Base-by-base conservation (phyloP, 345 rosid species). In the Gossypium anomalum region DNA sequence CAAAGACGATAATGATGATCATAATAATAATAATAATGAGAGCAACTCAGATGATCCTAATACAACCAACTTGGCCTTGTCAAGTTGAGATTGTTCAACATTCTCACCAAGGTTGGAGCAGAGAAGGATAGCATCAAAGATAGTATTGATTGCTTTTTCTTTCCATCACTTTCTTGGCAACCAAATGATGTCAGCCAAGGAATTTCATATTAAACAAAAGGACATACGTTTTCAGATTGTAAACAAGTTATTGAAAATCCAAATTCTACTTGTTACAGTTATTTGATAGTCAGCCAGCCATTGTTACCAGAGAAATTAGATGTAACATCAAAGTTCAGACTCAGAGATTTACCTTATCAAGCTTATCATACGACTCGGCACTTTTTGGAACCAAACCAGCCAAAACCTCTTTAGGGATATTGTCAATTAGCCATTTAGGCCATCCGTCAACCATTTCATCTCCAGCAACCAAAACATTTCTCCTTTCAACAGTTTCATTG, bases 391-490 rank as follows among this genome's bases (percentile, higher is more conserved):
- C 85, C 80, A 90, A 78, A 51, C 88, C 85, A 59, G 82, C 82
- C 76, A 86, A 81, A 77, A 72, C 87, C 70, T 81, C 79, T 73
- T 15, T 81, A 5, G 90, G 87, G 77, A 88, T 78, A 78, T 90
- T 88, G 75, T 80, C 87, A 62, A 71, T 56, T 4, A 90, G 87
- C 92, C 92, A 88, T 71, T 84, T 86, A 3, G 94, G 94, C 92
- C 94, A 86, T 6, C 92, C 94, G 76, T 80, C 76, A 15, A 81
- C 82, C 6, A 75, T 22, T 72, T 83, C 86, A 59, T 57, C 83
- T 6, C 57, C 82, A 70, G 27, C 73, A 23, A 22, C 49, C 25
- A 12, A 19, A 34, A 27, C 53, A 34, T 9, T 66, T 48, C 22
- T 65, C 17, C 47, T 76, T 27, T 19, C 69, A 69, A 34, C 49